Base-by-base conservation (phyloP, 306 rosid species). In the Aeschynomene evenia region DNA sequence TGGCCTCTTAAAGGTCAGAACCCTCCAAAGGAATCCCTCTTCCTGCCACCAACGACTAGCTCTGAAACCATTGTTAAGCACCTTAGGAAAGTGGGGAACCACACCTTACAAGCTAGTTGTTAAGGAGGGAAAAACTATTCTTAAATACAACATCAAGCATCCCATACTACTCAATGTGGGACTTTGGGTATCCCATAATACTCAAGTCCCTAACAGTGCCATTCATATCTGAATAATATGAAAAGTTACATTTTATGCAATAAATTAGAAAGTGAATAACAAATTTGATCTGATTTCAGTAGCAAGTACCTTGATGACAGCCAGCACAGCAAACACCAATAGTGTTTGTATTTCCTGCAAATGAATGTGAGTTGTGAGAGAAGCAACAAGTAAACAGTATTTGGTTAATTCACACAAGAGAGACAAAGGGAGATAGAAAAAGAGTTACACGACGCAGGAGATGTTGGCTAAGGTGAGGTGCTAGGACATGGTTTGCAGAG, bases 301-400 rank as follows among this genome's bases (percentile, higher is more conserved):
- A 69, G 15, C 4, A 10, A 5, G 43, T 59, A 94, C 98, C 98
- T 94, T 94, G 76, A 94, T 31, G 65, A 85, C 21, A 55, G 64
- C 75, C 84, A 87, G 71, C 18, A 87, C 43, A 18, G 87, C 70
- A 49, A 90, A 90, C 7, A 82, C 89, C 46, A 90, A 57, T 55
- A 72, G 70, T 68, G 86, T 91, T 83, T 84, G 95, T 51, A 88
- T 72, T 81, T 94, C 98, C 98, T 89, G 75, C 60, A 63, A 68
- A 50, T 7, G 52, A 28, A 64, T 48, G 9, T 5, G 36, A 68
- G 52, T 55, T 48, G 9, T 5, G 36, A 68, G 52, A 69, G 11
- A 77, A 13, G 10, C 8, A 63, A 55, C 9, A 15, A 19, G 48
- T 20, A 53, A 46, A 37, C 34, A n/a, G 39, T 9, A 20, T 3